These are phyloP conservation scores for Echria macrotheca DNA, from an alignment of 495 filamentous ascomycete genomes.

Conservation along the genomic window DNA sequence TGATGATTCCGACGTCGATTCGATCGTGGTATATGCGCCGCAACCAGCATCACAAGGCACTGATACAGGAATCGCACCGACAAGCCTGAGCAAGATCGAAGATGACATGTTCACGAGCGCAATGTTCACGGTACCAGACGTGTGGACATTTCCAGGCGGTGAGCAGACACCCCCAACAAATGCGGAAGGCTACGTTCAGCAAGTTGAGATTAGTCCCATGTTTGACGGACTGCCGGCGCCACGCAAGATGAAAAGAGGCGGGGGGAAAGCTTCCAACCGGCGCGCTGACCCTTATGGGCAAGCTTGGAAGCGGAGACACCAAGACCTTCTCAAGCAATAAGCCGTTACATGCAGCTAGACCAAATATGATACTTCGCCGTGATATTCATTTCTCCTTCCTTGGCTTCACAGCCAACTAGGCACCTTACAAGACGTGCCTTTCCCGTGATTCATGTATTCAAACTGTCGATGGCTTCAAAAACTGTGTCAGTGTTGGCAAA, in stretches of 20 bases:
- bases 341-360: neutral
- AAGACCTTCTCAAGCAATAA: neutral
- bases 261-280: neutral
- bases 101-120: neutral
- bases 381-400: no score
- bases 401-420: no score
- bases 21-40: neutral
- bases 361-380: no score
- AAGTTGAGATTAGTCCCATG: no score
- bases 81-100: neutral
- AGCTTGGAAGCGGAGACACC: neutral
- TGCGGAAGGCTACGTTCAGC: no score
- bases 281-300: neutral
- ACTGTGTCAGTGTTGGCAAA: no score
- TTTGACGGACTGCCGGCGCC: neutral
- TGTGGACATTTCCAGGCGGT: neutral
- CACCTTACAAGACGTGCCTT: no score
- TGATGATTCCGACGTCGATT: neutral
- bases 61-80: neutral
- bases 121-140: neutral
- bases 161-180: neutral
- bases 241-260: neutral
- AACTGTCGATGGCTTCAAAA: no score
- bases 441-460: no score
- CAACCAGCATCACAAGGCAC: neutral